These are phyloP conservation scores for Microbotryomycetes sp. DNA, from an alignment of 1,284 basidiomycete species.

Conservation along the genomic window DNA sequence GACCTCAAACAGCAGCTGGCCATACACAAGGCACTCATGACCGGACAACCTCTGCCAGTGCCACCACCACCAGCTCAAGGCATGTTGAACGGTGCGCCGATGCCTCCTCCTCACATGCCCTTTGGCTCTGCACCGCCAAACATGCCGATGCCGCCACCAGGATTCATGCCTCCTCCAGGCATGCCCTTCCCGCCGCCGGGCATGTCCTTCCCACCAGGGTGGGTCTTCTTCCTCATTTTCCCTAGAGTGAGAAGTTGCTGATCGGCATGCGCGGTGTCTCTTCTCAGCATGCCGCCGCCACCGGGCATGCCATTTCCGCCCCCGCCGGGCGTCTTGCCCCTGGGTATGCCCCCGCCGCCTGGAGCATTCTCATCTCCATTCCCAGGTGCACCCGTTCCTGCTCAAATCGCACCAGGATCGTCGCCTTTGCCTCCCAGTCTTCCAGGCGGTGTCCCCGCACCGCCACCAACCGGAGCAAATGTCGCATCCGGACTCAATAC, in stretches of 20 bases:
- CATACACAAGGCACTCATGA: conserved; percentile 87
- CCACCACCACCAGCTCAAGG: background rate
- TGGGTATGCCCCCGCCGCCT: conserved; percentile 23
- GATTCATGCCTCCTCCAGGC: conserved; percentile 12
- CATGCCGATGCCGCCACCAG: conserved; percentile 11
- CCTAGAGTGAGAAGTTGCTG: background rate
- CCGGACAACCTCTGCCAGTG: conserved; percentile 36
- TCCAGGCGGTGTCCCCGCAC: conserved; percentile 11
- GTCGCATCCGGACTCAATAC: conserved; percentile 36
- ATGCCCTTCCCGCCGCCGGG: background rate
- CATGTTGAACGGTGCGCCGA: background rate
- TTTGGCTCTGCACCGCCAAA: conserved; percentile 29
- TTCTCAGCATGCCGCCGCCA: conserved; percentile 2
- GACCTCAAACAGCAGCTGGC: conserved; percentile 77
- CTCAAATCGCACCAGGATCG: conserved; percentile 43
- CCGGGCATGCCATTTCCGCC: too few species aligned
- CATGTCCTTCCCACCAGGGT: conserved; percentile 14
- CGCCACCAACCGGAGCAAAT: conserved; percentile 22
- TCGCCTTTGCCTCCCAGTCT: conserved; percentile 43
- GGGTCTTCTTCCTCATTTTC: background rate
- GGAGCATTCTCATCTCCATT: background rate
- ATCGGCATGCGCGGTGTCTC: too few species aligned
- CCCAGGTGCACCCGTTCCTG: conserved; percentile 37
- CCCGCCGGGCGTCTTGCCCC: conserved; percentile 12
- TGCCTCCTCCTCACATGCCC: background rate